Conservation (phyloP, 2,329 filamentous ascomycete genomes). For the Colletotrichum coccodes region DNA sequence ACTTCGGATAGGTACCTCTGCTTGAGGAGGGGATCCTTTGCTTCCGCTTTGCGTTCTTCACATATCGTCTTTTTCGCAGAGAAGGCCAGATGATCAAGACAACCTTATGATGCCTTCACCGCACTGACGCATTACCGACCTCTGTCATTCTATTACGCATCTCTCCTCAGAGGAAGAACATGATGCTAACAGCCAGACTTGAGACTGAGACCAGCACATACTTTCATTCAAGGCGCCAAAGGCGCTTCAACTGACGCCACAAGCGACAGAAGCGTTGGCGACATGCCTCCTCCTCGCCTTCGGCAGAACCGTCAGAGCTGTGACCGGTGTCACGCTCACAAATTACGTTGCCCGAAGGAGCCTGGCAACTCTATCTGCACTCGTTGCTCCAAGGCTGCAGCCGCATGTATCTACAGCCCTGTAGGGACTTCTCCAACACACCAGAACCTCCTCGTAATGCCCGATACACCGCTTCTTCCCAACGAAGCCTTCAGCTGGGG, state of each 20-base stretch:
- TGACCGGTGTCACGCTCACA: conserved; percentile 58
- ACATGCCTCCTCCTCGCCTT: conserved; percentile 13
- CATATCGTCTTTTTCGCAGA: background rate
- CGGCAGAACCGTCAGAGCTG: conserved; percentile 45
- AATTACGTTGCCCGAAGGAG: conserved; percentile 55
- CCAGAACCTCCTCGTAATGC: conserved; percentile 33
- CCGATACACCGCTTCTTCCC: background rate
- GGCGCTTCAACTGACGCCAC: background rate
- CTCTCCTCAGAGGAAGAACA: background rate
- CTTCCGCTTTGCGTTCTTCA: background rate
- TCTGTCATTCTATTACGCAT: background rate
- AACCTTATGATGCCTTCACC: background rate
- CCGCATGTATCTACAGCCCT: conserved; percentile 55
- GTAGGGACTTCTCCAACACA: conserved; percentile 32
- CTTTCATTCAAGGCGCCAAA: background rate
- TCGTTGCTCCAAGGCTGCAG: conserved; percentile 53
- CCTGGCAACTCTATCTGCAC: conserved; percentile 47
- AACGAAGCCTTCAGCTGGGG: conserved; percentile 1
- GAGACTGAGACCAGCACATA: background rate
- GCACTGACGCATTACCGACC: background rate
- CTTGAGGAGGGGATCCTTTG: background rate
- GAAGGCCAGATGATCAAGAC: background rate
- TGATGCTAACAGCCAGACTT: background rate
- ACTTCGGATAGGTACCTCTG: background rate
- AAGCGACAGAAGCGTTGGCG: conserved; percentile 32